Base-by-base conservation (phyloP, 202 grass and related monocot genomes). In the Saccharum hybrid region DNA sequence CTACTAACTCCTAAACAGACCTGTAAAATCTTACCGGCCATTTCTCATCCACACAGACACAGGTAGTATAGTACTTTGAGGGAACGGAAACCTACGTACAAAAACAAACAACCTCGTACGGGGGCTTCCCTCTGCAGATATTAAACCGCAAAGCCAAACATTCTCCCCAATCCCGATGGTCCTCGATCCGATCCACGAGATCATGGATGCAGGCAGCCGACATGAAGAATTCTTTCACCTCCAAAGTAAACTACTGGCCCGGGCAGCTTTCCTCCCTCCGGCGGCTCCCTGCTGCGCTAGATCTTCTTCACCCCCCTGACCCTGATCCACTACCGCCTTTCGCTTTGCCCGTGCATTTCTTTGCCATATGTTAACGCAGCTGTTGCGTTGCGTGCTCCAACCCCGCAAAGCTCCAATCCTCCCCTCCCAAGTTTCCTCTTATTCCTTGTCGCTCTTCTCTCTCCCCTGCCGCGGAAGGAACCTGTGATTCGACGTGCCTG, bases 391-490 rank as follows among this genome's bases (percentile, higher is more conserved):
- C 91, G 89, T 96, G 89, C 83, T 36, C 84, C 65, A 30, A 48
- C 78, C 22, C 9, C 75, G 78, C 88, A 88, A 90, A 89, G 77
- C 86, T 90, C 88, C 89, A 84, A 90, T 93, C 82, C 91, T 94
- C 91, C 64, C 73, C 26, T 87, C 89, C 85, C 91, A 98, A 98
- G 96, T 98, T 93, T 90, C 92, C 94, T 92, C 77, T 94, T 96
- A 96, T 96, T 94, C 96, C 86, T 77, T 83, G 41, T 63, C 68
- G 7, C 10, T 16, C 6, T 9, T 1, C 9, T 12, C 43, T 26
- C 75, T 12, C 81, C 74, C 86, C 89, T 74, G 86, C 38, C n/a
- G 72, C 26, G 8, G 85, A 94, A 88, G 96, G 69, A 92, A 98
- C 74, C 91, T 74, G 42, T 70, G 91, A 93, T 96, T 96, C 89